These are phyloP conservation scores for Diddensiella caesifluorescens DNA, from an alignment of 805 yeast species.

Conservation along the genomic window DNA sequence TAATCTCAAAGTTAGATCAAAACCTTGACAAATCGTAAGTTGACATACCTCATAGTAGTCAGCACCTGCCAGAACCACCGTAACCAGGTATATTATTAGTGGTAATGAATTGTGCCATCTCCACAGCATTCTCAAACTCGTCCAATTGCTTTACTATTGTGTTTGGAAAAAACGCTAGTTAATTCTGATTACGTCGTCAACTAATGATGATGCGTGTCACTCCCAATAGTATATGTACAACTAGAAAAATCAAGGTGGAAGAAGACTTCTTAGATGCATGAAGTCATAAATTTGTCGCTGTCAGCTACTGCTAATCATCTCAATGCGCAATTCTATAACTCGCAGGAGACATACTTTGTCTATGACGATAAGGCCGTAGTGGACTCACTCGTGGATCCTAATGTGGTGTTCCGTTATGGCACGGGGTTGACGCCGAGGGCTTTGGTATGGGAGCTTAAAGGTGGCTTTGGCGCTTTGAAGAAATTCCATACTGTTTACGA, in stretches of 20 bases:
- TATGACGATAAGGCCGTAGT: conserved; percentile 34
- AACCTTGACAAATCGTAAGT: neutral
- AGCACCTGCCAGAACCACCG: conserved; percentile 34
- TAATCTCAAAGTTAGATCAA: conserved; percentile 13
- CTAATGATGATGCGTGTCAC: too few relatives aligned
- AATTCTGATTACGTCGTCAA: too few relatives aligned
- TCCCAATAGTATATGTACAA: too few relatives aligned
- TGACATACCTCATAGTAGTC: conserved; percentile 38
- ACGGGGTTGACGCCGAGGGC: conserved; percentile 75
- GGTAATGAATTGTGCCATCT: too few relatives aligned
- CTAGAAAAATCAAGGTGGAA: too few relatives aligned
- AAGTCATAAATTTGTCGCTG: conserved; percentile 63
- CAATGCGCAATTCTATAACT: conserved; percentile 74
- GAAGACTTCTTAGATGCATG: conserved; percentile 71
- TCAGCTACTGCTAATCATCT: conserved; percentile 73
- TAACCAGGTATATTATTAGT: too few relatives aligned
- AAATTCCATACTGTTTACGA: conserved; percentile 12
- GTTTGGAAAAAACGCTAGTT: too few relatives aligned
- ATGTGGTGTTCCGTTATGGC: conserved; percentile 44
- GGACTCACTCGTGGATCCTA: conserved; percentile 38
- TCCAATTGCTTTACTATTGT: too few relatives aligned
- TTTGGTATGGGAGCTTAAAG: conserved; percentile 70
- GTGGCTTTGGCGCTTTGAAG: conserved; percentile 66
- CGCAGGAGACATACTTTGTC: conserved; percentile 64
- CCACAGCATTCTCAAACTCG: too few relatives aligned